phyloP scores from a whole-genome alignment of 805 yeast genomes.

The Wickerhamiella cacticola region DNA sequence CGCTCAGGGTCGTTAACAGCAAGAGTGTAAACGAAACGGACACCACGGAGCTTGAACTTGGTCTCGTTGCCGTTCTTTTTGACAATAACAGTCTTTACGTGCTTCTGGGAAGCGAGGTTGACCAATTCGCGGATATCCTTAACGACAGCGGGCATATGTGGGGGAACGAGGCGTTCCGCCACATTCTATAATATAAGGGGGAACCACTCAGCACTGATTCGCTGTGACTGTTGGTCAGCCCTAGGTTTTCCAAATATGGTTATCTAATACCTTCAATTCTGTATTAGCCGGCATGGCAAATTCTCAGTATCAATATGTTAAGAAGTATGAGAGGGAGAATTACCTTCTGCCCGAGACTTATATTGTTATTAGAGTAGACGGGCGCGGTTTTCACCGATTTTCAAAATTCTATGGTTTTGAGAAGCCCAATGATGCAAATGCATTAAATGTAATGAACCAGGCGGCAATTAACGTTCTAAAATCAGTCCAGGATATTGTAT shows the following conservation, averaged over 20 bases:
- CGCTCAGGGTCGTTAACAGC: conserved; percentile 89
- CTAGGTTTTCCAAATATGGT: neutral
- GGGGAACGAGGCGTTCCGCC: conserved; percentile 9
- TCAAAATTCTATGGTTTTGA: conserved; percentile 58
- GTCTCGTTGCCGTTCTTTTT: conserved; percentile 91
- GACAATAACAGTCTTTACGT: conserved; percentile 85
- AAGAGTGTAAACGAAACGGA: conserved; percentile 88
- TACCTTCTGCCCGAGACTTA: conserved; percentile 65
- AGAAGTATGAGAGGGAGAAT: conserved; percentile 62
- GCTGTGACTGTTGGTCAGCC: conserved; percentile 7
- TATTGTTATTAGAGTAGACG: conserved; percentile 80
- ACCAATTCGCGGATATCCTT: conserved; percentile 95
- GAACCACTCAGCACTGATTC: neutral
- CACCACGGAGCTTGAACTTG: conserved; percentile 98
- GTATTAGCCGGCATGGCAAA: conserved; percentile 44
- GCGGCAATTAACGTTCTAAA: conserved; percentile 59
- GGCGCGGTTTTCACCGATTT: conserved; percentile 80
- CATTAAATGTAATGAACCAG: conserved; percentile 66
- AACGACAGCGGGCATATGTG: conserved; percentile 43
- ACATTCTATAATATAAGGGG: conserved; percentile 1
- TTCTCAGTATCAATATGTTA: conserved; percentile 79
- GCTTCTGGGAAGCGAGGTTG: conserved; percentile 75
- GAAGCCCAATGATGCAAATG: conserved; percentile 79
- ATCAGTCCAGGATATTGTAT: conserved; percentile 53
- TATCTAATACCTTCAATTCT: neutral